A percentile compares a stretch with the other conserved stretches of the same genome.
Conservation (phyloP, 2,329 filamentous ascomycete species). For the Aspergillus sp. region DNA sequence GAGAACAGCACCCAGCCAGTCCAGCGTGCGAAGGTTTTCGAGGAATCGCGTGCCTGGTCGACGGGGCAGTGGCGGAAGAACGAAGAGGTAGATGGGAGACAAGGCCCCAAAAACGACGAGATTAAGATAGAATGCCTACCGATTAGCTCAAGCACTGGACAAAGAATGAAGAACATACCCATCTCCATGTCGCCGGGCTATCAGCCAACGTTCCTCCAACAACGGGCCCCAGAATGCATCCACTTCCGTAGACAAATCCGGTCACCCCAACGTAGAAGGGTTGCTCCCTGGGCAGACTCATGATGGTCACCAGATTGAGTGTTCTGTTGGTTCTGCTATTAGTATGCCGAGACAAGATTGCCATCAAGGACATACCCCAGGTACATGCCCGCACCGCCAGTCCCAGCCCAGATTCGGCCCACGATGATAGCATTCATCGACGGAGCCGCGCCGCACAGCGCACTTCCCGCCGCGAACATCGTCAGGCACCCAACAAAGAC, state of each 20-base stretch:
- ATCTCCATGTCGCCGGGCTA: conserved; percentile 19
- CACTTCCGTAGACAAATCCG: conserved; percentile 28
- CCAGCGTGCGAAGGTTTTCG: conserved; percentile 28
- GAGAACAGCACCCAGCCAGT: conserved; percentile 40
- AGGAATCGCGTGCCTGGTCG: conserved; percentile 10
- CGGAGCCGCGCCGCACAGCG: conserved; percentile 36
- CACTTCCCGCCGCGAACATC: conserved; percentile 19
- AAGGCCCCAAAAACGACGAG: conserved; percentile 38
- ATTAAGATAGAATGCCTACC: conserved; percentile 52
- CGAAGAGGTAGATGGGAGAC: conserved; percentile 37
- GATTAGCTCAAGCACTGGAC: too few species aligned
- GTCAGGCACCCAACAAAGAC: conserved; percentile 24
- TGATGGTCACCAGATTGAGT: conserved; percentile 6
- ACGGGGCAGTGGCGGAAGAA: conserved; percentile 26
- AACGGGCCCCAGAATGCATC: conserved; percentile 27
- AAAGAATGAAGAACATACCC: too few species aligned
- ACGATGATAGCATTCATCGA: conserved; percentile 40
- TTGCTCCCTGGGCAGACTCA: conserved; percentile 2
- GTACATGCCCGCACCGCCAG: conserved; percentile 23
- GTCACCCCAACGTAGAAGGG: conserved; percentile 21
- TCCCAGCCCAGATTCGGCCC: conserved; percentile 23
- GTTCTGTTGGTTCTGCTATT: conserved; percentile 13
- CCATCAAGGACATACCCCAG: conserved; percentile 16
- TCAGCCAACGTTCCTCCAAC: conserved; percentile 11
- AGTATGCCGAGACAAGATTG: conserved; percentile 15